Conservation (phyloP, 805 yeast species). For the Candida tibetensis region DNA sequence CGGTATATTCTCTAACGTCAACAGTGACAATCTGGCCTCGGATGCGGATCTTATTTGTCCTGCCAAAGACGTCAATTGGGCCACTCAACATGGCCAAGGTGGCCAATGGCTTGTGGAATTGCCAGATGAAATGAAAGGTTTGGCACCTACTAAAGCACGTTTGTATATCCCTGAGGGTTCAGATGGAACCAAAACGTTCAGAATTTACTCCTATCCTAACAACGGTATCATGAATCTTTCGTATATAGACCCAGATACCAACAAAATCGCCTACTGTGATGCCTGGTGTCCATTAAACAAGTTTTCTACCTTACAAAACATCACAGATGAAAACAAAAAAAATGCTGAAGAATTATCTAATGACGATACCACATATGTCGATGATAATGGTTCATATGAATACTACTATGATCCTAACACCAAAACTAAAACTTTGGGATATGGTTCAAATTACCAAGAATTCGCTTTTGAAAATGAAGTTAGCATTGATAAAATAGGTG, state of each 20-base stretch:
- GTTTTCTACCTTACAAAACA: slow-evolving; percentile 30
- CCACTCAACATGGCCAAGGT: slow-evolving; percentile 39
- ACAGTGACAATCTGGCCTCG: slow-evolving; percentile 32
- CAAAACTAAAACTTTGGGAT: slow-evolving; percentile 37
- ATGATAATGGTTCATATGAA: slow-evolving; percentile 34
- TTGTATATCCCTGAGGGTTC: slow-evolving; percentile 57
- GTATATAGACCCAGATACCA: slow-evolving; percentile 71
- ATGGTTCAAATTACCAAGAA: slow-evolving; percentile 63
- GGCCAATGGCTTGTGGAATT: slow-evolving; percentile 68
- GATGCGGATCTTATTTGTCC: slow-evolving; percentile 55
- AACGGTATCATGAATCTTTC: slow-evolving; percentile 90
- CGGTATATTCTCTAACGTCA: slow-evolving; percentile 52
- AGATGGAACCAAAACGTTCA: slow-evolving; percentile 58
- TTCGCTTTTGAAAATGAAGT: slow-evolving; percentile 75
- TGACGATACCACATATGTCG: slow-evolving; percentile 31
- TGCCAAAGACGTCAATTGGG: slow-evolving; percentile 50
- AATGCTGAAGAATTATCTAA: slow-evolving; percentile 20
- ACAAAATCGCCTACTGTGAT: slow-evolving; percentile 64
- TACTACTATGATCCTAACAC: slow-evolving; percentile 34
- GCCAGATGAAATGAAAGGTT: slow-evolving; percentile 46
- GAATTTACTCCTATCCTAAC: slow-evolving; percentile 74
- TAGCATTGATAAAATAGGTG: slow-evolving; percentile 55
- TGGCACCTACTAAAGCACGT: slow-evolving; percentile 69
- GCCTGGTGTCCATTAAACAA: slow-evolving; percentile 80
- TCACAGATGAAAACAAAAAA: slow-evolving; percentile 20